phyloP scores from a whole-genome alignment of 192 early-diverging fungal species.

The Podila minutissima region DNA sequence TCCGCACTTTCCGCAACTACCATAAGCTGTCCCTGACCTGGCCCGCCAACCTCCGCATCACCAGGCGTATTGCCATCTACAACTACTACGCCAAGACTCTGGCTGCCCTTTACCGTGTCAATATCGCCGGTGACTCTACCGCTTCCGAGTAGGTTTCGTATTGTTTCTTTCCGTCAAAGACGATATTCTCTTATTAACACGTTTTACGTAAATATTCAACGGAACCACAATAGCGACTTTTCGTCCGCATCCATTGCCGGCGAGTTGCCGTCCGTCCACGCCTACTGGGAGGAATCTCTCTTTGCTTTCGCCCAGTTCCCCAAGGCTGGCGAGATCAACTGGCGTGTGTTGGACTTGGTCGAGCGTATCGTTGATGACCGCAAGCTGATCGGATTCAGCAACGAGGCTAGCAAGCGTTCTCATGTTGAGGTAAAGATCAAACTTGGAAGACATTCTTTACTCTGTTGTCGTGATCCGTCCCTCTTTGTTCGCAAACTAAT shows the following conservation, averaged over 20 bases:
- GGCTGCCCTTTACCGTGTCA: conserved; percentile 4
- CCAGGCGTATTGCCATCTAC: conserved; percentile 32
- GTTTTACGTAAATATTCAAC: background rate
- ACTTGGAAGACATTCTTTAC: background rate
- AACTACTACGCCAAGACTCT: conserved; percentile 19
- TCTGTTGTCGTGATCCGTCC: background rate
- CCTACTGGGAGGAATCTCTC: conserved; percentile 69
- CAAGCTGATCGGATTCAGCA: conserved; percentile 59
- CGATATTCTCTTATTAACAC: background rate
- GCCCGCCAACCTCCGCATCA: conserved; percentile 25
- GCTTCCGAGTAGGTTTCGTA: conserved; percentile 13
- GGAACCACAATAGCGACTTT: conserved; percentile 16
- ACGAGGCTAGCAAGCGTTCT: conserved; percentile 61
- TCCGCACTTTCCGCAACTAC: conserved; percentile 34
- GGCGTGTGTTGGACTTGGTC: conserved; percentile 65
- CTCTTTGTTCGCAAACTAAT: background rate
- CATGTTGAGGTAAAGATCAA: conserved; percentile 57
- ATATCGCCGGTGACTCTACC: background rate
- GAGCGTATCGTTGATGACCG: conserved; percentile 72
- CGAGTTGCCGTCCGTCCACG: conserved; percentile 63
- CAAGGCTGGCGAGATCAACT: conserved; percentile 66
- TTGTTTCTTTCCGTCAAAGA: no score
- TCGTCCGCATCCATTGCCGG: conserved; percentile 46
- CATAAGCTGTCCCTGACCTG: conserved; percentile 23
- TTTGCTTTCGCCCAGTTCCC: conserved; percentile 67